Evolutionary conservation across 2,329 filamentous ascomycete genomes (phyloP).

Genomic region (Colletotrichum higginsianum): DNA sequence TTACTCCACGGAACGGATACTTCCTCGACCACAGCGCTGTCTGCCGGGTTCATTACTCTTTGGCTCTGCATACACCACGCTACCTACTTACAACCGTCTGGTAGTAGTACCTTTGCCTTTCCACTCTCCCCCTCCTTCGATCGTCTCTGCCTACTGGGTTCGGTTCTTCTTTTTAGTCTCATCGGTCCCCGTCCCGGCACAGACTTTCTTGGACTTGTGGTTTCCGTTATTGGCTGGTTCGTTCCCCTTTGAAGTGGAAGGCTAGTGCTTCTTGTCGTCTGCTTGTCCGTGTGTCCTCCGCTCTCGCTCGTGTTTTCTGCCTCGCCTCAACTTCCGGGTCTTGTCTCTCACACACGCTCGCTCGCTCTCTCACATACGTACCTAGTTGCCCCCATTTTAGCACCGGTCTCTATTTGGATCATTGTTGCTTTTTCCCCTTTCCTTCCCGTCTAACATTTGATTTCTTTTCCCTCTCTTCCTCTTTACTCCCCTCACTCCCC

Average conservation of each 20-base stretch:
- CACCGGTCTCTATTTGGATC: slow-evolving; percentile 25
- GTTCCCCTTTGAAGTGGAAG: slow-evolving; percentile 19
- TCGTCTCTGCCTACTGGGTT: slow-evolving; percentile 21
- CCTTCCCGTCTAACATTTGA: slow-evolving; percentile 15
- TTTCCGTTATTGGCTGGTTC: slow-evolving; percentile 25
- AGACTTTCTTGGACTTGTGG: slow-evolving; percentile 28
- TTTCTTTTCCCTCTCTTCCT: slow-evolving; percentile 11
- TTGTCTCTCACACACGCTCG: slow-evolving; percentile 3
- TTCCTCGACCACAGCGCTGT: slow-evolving; percentile 32
- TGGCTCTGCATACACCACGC: slow-evolving; percentile 11
- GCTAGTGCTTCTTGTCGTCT: slow-evolving; percentile 20
- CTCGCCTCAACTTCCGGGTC: slow-evolving; percentile 36
- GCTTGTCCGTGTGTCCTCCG: slow-evolving; percentile 4
- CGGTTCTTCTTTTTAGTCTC: slow-evolving; percentile 35
- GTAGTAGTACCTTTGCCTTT: slow-evolving; percentile 12
- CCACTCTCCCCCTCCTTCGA: slow-evolving; percentile 1
- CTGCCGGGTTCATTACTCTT: slow-evolving; percentile 36
- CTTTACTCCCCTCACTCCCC: slow-evolving; percentile 16
- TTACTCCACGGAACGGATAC: slow-evolving; percentile 41
- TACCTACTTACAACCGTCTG: slow-evolving; percentile 10
- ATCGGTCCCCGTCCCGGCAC: slow-evolving; percentile 27
- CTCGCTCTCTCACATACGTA: slow-evolving; percentile 13
- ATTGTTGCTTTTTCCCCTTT: slow-evolving; percentile 35
- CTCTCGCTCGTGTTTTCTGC: slow-evolving; percentile 17
- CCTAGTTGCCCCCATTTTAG: slow-evolving; percentile 26